Evolutionary conservation across 2,329 filamentous ascomycete genomes (phyloP).

Genomic region (Pestalotiopsis fici): DNA sequence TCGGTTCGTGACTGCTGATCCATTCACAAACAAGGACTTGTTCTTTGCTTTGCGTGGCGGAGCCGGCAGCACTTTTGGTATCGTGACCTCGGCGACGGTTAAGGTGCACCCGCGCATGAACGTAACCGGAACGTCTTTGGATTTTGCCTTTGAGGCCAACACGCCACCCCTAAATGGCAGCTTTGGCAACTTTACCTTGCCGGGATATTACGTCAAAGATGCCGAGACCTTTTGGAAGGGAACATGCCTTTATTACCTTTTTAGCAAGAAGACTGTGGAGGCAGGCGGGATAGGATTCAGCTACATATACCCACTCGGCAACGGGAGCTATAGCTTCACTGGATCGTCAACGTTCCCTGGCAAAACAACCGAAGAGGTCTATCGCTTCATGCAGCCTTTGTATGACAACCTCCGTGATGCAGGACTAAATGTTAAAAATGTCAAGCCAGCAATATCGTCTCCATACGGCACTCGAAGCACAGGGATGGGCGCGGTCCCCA

Average conservation of each 20-base stretch:
- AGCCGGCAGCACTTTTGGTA: slow-evolving; percentile 38
- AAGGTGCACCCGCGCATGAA: slow-evolving; percentile 26
- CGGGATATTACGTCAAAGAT: slow-evolving; percentile 2
- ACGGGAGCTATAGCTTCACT: slow-evolving; percentile 29
- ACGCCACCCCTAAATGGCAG: background rate
- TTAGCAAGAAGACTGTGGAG: slow-evolving; percentile 33
- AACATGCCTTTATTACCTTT: slow-evolving; percentile 32
- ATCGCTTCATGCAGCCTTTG: slow-evolving; percentile 32
- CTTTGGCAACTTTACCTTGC: background rate
- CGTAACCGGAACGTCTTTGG: slow-evolving; percentile 20
- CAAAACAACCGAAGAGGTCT: slow-evolving; percentile 21
- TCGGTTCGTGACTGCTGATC: slow-evolving; percentile 43
- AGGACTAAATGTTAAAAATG: slow-evolving; percentile 27
- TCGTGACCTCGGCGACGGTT: slow-evolving; percentile 31
- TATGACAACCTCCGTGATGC: slow-evolving; percentile 29
- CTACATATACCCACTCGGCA: slow-evolving; percentile 27
- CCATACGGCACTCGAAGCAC: slow-evolving; percentile 27
- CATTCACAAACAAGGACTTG: slow-evolving; percentile 48
- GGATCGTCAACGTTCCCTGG: slow-evolving; percentile 34
- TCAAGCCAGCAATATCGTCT: slow-evolving; percentile 23
- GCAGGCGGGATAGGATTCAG: slow-evolving; percentile 36
- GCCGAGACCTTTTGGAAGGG: slow-evolving; percentile 30
- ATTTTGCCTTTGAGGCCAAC: background rate
- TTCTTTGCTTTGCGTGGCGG: slow-evolving; percentile 60
- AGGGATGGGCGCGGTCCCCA: slow-evolving; percentile 27